Evolutionary conservation across 2,329 filamentous ascomycete genomes (phyloP), one percentile per base, ranked within the genome.

Genomic region (Ceratocystis eucalypticola): DNA sequence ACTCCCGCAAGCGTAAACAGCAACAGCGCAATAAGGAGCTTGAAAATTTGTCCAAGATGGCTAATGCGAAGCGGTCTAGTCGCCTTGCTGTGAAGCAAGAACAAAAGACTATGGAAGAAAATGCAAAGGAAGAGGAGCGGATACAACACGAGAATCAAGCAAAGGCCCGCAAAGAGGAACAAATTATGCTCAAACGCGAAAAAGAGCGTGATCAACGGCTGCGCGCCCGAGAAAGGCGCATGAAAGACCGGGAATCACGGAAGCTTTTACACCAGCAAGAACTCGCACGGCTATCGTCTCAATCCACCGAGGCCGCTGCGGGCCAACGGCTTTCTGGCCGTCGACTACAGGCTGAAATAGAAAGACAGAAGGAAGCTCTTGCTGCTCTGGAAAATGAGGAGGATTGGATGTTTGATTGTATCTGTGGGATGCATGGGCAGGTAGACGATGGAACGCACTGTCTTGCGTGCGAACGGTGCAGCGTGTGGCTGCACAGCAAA

Each of bases 371-470:
- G 74, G 86, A 86, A 74, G 89, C 89, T 44, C 78, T 96, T 10
- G 82, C 30, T 25, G 84, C 88, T 65, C 80, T 96, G 28, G 83
- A 81, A 20, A 89, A 95, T 70, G 89, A 94, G 61, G 89, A 91
- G 12, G 85, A 91, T 64, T 97, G 94, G 94, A 83, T 91, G 48
- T 99, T 99, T 71, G 94, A 99, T 74, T 99, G 94, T 74, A 82
- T 89, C 30, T 99, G 94, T 74, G 93, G 93, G 30, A 82, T 91
- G 25, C 87, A 96, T 74, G 94, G 94, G 25, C 88, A 95, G 71
- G 89, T 96, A 68, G 94, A 99, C 71, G 94, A 97, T 74, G 94
- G 94, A 45, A 88, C 90, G 6, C 92, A 96, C 73, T 96, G 91
- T 74, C 86, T 99, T 70, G 89, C 92, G 33, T 99, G 94, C 76